Evolutionary conservation across 768 basidiomycete genomes (phyloP), one percentile per base, ranked within the genome.

Genomic region (Tulasnella sp.): DNA sequence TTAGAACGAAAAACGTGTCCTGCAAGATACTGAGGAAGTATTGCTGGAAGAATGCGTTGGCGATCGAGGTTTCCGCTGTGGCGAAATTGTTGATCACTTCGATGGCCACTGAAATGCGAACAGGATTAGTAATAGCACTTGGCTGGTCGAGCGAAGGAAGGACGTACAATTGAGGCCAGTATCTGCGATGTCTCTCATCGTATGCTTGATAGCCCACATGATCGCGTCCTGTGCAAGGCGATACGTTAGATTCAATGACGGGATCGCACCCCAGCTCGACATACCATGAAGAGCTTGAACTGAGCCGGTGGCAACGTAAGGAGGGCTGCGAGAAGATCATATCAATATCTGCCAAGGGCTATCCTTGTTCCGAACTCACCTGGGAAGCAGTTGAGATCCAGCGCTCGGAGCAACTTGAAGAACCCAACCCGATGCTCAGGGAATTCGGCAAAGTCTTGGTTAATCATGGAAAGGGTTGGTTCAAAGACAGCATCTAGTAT

Each of bases 191-290:
- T 98, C 94, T 56, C 94, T 82, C 91, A 96, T 92, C 15, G 91
- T 97, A 74, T 99, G 96, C 72, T 99, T 99, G 76, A 97, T 94
- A n/a, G 92, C 94, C 94, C 96, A 99, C 53, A 94, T 85, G 64
- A 97, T 87, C 61, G 91, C 92, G 71, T 98, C 94, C 57, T 59
- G 41, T n/a, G 10, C 5, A 25, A 49, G 17, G 11, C 10, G 24
- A 49, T 49, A 19, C 48, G 46, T 48, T 38, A 19, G n/a, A 46
- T 7, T 5, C 19, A 17, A 15, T 10, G n/a, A n/a, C n/a, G n/a
- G 42, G 42, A 43, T 43, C 42, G 42, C 12, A 43, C 19, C 19
- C 12, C 19, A 43, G 12, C 42, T n/a, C n/a, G n/a, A n/a, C n/a
- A n/a, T n/a, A 59, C 57, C 83, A 96, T 97, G 71, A 96, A 87